Evolutionary conservation across 768 basidiomycete species (phyloP).

Genomic region (Dioszegia hungarica): DNA sequence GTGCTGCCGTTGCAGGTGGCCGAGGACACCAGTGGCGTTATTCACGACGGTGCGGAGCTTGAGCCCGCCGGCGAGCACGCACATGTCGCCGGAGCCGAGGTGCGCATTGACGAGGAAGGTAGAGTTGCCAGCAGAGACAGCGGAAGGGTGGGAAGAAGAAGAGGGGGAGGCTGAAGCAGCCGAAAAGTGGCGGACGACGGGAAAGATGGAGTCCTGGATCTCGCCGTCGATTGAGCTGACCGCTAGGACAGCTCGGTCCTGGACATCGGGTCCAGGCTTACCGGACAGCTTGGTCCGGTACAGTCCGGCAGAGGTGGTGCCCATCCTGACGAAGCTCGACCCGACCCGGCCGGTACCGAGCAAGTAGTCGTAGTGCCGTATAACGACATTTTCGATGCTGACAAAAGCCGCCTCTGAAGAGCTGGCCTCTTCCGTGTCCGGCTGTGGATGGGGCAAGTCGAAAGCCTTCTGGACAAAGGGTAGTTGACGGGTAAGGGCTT

Average conservation of each 20-base stretch:
- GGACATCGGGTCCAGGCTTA: background rate
- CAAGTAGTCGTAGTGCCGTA: conserved; percentile 4
- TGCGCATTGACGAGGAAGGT: background rate
- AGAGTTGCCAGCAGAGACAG: background rate
- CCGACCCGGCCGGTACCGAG: conserved; percentile 7
- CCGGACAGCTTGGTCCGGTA: conserved; percentile 1
- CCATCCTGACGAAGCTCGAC: conserved; percentile 9
- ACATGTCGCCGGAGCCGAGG: background rate
- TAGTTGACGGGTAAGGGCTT: conserved; percentile 20
- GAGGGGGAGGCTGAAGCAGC: background rate
- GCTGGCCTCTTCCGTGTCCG: background rate
- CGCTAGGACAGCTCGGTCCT: conserved; percentile 7
- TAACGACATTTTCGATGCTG: background rate
- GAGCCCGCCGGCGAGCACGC: conserved; percentile 4
- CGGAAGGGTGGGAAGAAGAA: background rate
- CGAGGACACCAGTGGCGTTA: background rate
- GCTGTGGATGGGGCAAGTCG: background rate
- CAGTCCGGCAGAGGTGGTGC: conserved; percentile 12
- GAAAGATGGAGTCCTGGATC: conserved; percentile 1
- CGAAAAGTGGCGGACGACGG: background rate
- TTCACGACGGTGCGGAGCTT: background rate
- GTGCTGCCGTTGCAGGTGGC: background rate
- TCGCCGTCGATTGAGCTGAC: conserved; percentile 9
- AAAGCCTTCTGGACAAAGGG: conserved; percentile 26
- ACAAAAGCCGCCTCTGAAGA: background rate